Percentiles rank a stretch among this genome's conserved stretches.
Evolutionary conservation across 305 asterid species (phyloP).

Genomic region (Fraxinus ornus): DNA sequence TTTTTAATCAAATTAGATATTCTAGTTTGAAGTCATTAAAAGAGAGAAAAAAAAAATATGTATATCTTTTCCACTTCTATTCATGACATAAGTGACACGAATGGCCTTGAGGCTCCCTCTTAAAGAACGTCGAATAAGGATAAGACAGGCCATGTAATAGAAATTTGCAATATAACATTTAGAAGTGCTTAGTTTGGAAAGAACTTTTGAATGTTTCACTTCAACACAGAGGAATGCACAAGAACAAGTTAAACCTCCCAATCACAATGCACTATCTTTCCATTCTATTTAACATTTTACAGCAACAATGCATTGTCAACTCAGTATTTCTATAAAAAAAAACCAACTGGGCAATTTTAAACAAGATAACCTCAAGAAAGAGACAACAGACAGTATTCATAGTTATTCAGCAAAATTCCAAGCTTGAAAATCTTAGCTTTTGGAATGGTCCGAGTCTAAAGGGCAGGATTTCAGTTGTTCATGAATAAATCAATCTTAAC

Average conservation of each 20-base stretch:
- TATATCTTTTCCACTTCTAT: background rate
- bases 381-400: background rate
- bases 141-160: background rate
- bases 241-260: constrained; percentile 9
- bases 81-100: background rate
- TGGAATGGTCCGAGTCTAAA: background rate
- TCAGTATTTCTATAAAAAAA: background rate
- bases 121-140: background rate
- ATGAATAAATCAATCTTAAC: background rate
- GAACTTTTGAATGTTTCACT: background rate
- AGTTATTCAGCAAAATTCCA: background rate
- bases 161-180: background rate
- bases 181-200: background rate
- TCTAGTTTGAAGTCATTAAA: background rate
- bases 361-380: background rate
- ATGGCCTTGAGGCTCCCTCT: background rate
- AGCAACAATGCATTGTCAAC: background rate
- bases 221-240: background rate
- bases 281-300: background rate
- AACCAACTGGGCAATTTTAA: background rate
- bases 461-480: background rate
- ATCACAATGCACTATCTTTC: background rate
- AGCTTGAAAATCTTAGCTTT: background rate
- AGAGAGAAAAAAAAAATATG: background rate
- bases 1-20: background rate